A percentile compares a stretch with the other conserved stretches of the same genome.
phyloP scores from a whole-genome alignment of 495 filamentous ascomycete species.

The Annulohypoxylon stygium region DNA sequence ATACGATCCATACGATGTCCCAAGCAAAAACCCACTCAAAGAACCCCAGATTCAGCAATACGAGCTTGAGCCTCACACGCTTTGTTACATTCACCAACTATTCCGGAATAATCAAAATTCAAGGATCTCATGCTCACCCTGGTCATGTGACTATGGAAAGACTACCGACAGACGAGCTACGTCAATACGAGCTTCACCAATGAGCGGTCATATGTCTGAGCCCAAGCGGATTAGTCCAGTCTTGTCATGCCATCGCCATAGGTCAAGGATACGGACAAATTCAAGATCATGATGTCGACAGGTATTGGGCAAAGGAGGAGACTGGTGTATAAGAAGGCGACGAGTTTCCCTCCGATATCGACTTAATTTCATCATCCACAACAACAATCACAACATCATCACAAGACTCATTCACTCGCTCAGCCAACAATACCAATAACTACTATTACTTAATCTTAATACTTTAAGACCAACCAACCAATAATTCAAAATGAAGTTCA shows the following conservation, averaged over 20 bases:
- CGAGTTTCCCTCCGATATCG: constrained; percentile 17
- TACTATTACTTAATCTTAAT: constrained; percentile 33
- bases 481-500: constrained; percentile 59
- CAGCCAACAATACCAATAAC: background rate
- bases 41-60: constrained; percentile 33
- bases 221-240: constrained; percentile 18
- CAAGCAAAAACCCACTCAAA: constrained; percentile 13
- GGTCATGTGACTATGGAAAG: constrained; percentile 47
- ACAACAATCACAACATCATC: constrained; percentile 28
- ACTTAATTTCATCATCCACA: constrained; percentile 20
- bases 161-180: constrained; percentile 33
- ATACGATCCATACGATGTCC: constrained; percentile 19
- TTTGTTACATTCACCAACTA: constrained; percentile 25
- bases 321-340: constrained; percentile 30
- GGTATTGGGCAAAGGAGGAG: background rate
- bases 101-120: constrained; percentile 22
- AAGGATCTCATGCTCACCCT: constrained; percentile 6
- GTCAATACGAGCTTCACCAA: constrained; percentile 44
- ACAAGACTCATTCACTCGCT: constrained; percentile 27
- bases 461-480: constrained; percentile 29
- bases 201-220: constrained; percentile 27
- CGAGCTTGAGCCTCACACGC: constrained; percentile 42
- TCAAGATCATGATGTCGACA: constrained; percentile 19
- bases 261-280: constrained; percentile 8
- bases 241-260: constrained; percentile 5